Base-by-base conservation (phyloP, 2,329 filamentous ascomycete species). In the Aspergillus tubingensis region DNA sequence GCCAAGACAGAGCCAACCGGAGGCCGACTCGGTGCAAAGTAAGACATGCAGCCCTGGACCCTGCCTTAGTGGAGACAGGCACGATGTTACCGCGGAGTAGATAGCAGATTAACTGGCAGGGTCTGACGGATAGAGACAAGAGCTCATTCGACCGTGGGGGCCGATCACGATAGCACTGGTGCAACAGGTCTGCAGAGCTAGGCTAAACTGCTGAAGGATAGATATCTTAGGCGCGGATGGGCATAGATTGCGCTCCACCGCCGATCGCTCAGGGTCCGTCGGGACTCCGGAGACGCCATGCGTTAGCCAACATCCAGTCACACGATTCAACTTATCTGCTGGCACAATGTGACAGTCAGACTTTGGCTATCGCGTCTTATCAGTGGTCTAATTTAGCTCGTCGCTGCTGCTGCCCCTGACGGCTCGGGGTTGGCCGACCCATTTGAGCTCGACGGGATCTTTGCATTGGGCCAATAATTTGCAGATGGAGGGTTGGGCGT, bases 311-410 rank as follows among this genome's bases (percentile, higher is more conserved):
- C 25, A 8, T n/a, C 47, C 23, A 50, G 47, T 50, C 25, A 50
- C 23, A 30, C n/a, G 7, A 49, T 21, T 15, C 44, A 11, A 36
- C 17, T 58, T 41, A 43, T 38, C 38, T 32, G 21, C 47, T 47
- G 54, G 41, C 21, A n/a, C 59, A 54, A 61, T 61, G 59, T 61
- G 21, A 61, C 59, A 21, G 17, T 58, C 32, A 41, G 54, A 57
- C 48, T 60, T 57, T 23, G 47, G 44, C 52, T 32, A 55, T 43
- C 30, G 19, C 30, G 17, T 5, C 49, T 43, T 17, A 51, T 44
- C 39, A 43, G n/a, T 25, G 21, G 15, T 11, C 49, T 53, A 58
- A 23, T 19, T 8, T 15, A 41, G 21, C 32, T 44, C 54, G 19
- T 30, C 19, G n/a, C 19, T 23, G 10, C 19, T 3, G 19, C 41